Evolutionary conservation across 1,139 yeast genomes (phyloP), one percentile per base, ranked within the genome.

Genomic region (Sugiyamaella castrensis): DNA sequence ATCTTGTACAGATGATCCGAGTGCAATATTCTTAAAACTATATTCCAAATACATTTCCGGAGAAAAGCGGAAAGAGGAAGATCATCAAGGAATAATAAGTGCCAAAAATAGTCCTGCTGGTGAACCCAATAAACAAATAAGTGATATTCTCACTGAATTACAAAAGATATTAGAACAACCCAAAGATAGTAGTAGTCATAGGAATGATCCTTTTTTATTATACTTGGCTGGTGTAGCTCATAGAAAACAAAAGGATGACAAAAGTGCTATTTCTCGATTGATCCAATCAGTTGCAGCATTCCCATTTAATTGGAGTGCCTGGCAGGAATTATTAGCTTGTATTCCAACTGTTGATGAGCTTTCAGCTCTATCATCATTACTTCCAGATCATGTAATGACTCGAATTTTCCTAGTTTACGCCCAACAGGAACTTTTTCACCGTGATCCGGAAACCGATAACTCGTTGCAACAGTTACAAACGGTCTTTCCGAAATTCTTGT

Each of bases 231-330:
- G 96, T 1, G 65, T 86, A 4, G 73, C 86, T 1, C 75, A 82
- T 53, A 72, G 80, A 50, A 81, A 79, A 55, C 84, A 84, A 60
- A 82, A 82, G 52, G 81, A 84, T 55, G 70, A 70, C 27, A 60
- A 71, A 2, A 68, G 72, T 39, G 96, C 97, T 0, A 81, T 83
- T 51, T 71, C 74, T 26, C 71, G 72, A 43, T 73, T 89, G 38
- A 71, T 81, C 40, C 72, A 73, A 44, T 84, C 96, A 1, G 65
- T 85, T 13, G 65, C 72, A 15, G 44, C 76, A 27, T 88, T 84
- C 58, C 96, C 97, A 0, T 86, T 77, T 65, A 92, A 92, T 61
- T 92, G 98, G 98, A 80, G 92, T 48, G 87, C 95, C 52, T 94
- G 98, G 98, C 77, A 78, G 53, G 98, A 92, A 62, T 71, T 92